phyloP scores from a whole-genome alignment of 306 rosid species.

The Myrica gale region DNA sequence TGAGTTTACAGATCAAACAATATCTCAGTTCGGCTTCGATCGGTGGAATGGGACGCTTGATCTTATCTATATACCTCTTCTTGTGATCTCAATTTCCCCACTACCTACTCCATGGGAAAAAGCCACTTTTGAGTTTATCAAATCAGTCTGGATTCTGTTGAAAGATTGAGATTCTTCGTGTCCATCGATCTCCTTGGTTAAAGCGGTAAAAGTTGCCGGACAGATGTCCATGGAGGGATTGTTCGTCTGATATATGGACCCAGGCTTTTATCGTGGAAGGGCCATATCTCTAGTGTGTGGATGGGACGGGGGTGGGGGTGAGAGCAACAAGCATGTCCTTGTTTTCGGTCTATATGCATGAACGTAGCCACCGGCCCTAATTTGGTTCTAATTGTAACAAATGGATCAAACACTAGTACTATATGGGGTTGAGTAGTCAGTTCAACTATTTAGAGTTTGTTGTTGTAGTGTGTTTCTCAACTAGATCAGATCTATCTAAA shows the following conservation, averaged over 20 bases:
- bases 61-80: too few species aligned
- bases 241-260: constrained; percentile 13
- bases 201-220: constrained; percentile 23
- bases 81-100: too few species aligned
- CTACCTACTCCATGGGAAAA: too few species aligned
- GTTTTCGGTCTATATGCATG: constrained; percentile 25
- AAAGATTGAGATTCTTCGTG: constrained; percentile 21
- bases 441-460: too few species aligned
- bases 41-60: too few species aligned
- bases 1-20: too few species aligned
- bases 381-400: background rate
- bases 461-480: too few species aligned
- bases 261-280: background rate
- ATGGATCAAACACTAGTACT: background rate
- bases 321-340: too few species aligned
- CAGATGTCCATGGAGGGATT: constrained; percentile 33
- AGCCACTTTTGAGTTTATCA: background rate
- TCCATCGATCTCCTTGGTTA: constrained; percentile 16
- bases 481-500: too few species aligned
- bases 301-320: background rate
- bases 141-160: background rate
- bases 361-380: background rate
- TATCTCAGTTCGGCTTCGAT: too few species aligned
- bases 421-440: too few species aligned
- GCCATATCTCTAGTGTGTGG: constrained; percentile 6